These are phyloP conservation scores for Aspergillus bombycis DNA, from an alignment of 2,329 filamentous ascomycete genomes.

Conservation along the genomic window DNA sequence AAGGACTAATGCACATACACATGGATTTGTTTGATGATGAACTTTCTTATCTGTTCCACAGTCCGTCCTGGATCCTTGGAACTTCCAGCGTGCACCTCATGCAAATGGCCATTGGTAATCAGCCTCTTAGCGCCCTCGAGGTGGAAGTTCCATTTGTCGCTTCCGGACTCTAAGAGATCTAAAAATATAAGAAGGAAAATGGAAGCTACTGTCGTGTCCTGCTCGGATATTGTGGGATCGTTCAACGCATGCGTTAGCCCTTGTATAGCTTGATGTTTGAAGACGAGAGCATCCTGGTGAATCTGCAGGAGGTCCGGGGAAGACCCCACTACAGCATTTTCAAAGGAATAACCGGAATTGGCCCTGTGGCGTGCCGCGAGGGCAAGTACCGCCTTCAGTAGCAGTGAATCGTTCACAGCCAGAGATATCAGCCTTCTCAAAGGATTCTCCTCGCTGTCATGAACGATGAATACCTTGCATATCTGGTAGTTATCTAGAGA, in stretches of 20 bases:
- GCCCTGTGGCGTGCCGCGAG: constrained; percentile 39
- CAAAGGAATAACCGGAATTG: constrained; percentile 31
- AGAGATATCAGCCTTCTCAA: constrained; percentile 36
- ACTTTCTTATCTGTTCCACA: constrained; percentile 30
- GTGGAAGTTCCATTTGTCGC: constrained; percentile 39
- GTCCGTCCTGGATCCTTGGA: constrained; percentile 30
- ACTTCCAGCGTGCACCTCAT: constrained; percentile 12
- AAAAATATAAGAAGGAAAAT: constrained; percentile 39
- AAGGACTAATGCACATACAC: constrained; percentile 23
- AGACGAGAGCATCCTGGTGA: constrained; percentile 34
- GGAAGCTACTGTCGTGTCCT: constrained; percentile 36
- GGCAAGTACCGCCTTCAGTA: constrained; percentile 37
- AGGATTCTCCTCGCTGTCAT: constrained; percentile 39
- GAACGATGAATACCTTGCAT: constrained; percentile 39
- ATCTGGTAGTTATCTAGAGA: constrained; percentile 36
- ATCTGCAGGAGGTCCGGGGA: constrained; percentile 19
- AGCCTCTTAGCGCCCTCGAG: constrained; percentile 36
- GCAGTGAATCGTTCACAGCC: constrained; percentile 29
- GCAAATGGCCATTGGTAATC: constrained; percentile 22
- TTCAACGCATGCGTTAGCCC: constrained; percentile 28
- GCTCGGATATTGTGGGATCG: constrained; percentile 15
- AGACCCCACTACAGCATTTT: constrained; percentile 13
- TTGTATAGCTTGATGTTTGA: constrained; percentile 39
- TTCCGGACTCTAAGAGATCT: constrained; percentile 37
- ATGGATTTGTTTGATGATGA: constrained; percentile 36